phyloP scores from a whole-genome alignment of 305 asterid species.

The Vinca major region DNA sequence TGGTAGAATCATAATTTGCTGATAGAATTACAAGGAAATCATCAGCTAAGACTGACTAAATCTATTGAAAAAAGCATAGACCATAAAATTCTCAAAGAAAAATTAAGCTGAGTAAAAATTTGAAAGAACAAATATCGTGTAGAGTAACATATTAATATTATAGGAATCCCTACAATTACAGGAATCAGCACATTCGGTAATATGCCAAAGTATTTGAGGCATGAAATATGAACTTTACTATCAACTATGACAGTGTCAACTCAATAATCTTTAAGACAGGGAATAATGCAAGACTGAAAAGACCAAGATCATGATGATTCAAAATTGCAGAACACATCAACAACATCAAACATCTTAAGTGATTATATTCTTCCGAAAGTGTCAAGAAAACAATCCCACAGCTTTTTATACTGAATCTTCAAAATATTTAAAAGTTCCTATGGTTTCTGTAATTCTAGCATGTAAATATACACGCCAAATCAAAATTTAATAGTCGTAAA shows the following conservation, averaged over 20 bases:
- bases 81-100: slow-evolving; percentile 3
- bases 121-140: slow-evolving; percentile 6
- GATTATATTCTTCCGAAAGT: not conserved
- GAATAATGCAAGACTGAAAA: not conserved
- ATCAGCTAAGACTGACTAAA: slow-evolving; percentile 13
- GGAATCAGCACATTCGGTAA: not conserved
- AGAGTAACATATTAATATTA: not conserved
- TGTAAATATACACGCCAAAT: not conserved
- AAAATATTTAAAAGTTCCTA: not conserved
- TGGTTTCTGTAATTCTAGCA: not conserved
- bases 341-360: not conserved
- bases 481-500: not conserved
- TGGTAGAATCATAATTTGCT: slow-evolving; percentile 93
- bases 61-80: slow-evolving; percentile 5
- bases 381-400: not conserved
- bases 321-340: not conserved
- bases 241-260: not conserved
- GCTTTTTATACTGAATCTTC: not conserved
- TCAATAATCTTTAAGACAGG: not conserved
- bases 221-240: not conserved
- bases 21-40: slow-evolving; percentile 17
- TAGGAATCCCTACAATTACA: not conserved
- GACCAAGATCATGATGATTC: not conserved
- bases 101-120: slow-evolving; percentile 10
- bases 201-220: not conserved